These are phyloP conservation scores for Ormosia emarginata DNA, from an alignment of 306 rosid genomes.

Conservation along the genomic window DNA sequence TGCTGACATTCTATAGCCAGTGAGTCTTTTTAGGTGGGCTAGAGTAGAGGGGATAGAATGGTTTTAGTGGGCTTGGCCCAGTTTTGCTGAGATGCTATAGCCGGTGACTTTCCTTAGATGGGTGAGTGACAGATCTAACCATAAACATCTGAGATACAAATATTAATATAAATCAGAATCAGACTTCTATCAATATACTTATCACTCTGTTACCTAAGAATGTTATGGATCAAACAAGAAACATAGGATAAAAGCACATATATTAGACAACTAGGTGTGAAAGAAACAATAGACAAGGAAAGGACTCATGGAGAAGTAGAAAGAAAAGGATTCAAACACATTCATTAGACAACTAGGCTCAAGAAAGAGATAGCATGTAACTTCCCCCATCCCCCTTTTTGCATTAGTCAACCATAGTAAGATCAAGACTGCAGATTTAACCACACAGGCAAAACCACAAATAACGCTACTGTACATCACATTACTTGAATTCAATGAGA, in stretches of 20 bases:
- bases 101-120: too few relatives aligned
- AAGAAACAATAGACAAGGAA: not conserved
- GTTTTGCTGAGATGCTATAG: too few relatives aligned
- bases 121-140: not conserved
- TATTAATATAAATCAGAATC: not conserved
- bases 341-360: not conserved
- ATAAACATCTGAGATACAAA: not conserved
- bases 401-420: not conserved
- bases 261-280: not conserved
- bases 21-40: too few relatives aligned
- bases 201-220: not conserved
- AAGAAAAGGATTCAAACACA: not conserved
- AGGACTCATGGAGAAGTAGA: not conserved
- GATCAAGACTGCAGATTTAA: constrained; percentile 1
- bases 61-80: too few relatives aligned
- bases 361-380: not conserved
- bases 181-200: not conserved
- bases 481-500: too few relatives aligned
- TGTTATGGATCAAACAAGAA: constrained; percentile 3
- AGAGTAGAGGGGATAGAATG: too few relatives aligned
- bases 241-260: not conserved
- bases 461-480: not conserved
- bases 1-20: too few relatives aligned
- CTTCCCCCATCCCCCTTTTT: not conserved
- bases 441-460: not conserved